A percentile compares a stretch with the other conserved stretches of the same genome.
Evolutionary conservation across 192 early-diverging fungal species (phyloP).

Genomic region (Obelidium mucronatum): DNA sequence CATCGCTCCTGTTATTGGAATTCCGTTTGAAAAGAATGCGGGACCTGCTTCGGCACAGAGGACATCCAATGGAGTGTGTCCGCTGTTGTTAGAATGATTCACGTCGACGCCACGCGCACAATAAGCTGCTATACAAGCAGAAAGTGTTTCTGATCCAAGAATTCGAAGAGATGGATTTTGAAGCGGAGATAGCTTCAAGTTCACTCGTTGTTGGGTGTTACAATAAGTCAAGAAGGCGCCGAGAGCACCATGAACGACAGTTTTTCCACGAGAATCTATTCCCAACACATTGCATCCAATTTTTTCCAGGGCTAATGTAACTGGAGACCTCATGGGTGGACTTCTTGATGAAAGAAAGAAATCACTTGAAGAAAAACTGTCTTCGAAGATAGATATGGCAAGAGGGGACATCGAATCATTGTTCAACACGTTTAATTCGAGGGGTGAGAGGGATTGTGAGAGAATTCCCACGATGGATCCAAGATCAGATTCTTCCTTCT

Average conservation of each 20-base stretch:
- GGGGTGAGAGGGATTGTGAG: neutral
- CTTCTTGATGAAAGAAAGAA: neutral
- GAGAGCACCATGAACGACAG: constrained; percentile 5
- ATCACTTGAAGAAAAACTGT: neutral
- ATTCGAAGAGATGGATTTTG: neutral
- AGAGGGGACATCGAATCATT: neutral
- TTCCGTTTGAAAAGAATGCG: neutral
- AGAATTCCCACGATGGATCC: neutral
- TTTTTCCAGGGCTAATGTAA: neutral
- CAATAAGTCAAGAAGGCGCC: neutral
- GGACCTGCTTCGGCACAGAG: neutral
- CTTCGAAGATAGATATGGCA: constrained; percentile 12
- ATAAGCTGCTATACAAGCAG: neutral
- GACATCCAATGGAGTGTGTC: neutral
- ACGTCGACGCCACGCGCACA: neutral
- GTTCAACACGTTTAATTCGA: neutral
- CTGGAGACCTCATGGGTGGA: neutral
- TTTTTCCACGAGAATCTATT: neutral
- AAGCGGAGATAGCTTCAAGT: neutral
- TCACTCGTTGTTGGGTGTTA: neutral
- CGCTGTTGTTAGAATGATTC: neutral
- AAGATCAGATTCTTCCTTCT: neutral
- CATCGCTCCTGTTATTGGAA: neutral
- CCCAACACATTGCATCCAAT: neutral
- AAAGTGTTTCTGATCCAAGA: neutral